Conservation (phyloP, 768 basidiomycete species). For the Suillus variegatus region DNA sequence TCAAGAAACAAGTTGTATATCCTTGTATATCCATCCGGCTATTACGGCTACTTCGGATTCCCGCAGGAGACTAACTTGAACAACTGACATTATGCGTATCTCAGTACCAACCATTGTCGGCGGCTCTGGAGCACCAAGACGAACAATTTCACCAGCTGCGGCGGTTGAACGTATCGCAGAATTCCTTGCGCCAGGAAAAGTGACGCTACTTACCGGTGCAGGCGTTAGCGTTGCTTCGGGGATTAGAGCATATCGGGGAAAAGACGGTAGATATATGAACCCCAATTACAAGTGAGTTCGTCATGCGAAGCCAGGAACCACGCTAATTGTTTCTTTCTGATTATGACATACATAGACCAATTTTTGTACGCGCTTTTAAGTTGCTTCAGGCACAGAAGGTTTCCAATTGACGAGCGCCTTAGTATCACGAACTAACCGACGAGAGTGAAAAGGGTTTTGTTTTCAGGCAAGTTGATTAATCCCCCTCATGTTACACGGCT, state of each 20-base stretch:
- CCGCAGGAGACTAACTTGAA: background rate
- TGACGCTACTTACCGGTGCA: conserved; percentile 81
- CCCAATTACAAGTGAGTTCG: conserved; percentile 78
- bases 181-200: conserved; percentile 73
- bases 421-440: conserved; percentile 84
- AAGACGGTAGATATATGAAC: conserved; percentile 85
- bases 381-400: background rate
- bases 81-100: conserved; percentile 59
- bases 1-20: background rate
- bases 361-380: conserved; percentile 42
- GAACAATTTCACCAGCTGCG: conserved; percentile 44
- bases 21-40: background rate
- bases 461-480: conserved; percentile 57
- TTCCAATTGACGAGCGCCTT: conserved; percentile 20
- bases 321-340: conserved; percentile 9
- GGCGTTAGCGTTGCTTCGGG: conserved; percentile 96
- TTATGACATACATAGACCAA: conserved; percentile 45
- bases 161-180: conserved; percentile 61
- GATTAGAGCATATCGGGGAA: conserved; percentile 90
- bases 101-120: conserved; percentile 72
- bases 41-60: background rate
- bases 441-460: conserved; percentile 63
- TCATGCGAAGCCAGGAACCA: background rate
- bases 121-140: conserved; percentile 28
- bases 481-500: background rate